These are phyloP conservation scores for Saccharomyces hybrid DNA, from an alignment of 1,139 yeast genomes.

Conservation along the genomic window DNA sequence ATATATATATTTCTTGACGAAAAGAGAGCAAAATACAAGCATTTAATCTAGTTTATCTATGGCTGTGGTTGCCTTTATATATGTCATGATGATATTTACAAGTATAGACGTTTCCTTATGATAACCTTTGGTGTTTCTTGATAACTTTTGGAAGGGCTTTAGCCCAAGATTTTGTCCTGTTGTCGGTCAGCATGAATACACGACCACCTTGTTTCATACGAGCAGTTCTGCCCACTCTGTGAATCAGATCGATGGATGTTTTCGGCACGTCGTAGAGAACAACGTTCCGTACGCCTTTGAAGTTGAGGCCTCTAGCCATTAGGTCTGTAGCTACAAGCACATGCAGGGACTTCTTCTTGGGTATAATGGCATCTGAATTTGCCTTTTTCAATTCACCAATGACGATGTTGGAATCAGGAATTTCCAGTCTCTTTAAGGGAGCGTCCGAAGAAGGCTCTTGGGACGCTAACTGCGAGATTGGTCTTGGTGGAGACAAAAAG, in stretches of 20 bases:
- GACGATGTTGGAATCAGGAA: slow-evolving; percentile 26
- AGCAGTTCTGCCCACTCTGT: slow-evolving; percentile 91
- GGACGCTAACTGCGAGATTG: slow-evolving; percentile 17
- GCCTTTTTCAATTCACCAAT: slow-evolving; percentile 7
- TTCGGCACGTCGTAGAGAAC: slow-evolving; percentile 79
- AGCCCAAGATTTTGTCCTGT: slow-evolving; percentile 63
- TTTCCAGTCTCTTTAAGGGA: slow-evolving; percentile 21
- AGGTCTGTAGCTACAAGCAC: slow-evolving; percentile 86
- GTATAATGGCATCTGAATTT: slow-evolving; percentile 27
- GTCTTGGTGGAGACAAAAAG: slow-evolving; percentile 52
- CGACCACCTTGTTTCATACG: slow-evolving; percentile 86
- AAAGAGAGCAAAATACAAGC: neutral
- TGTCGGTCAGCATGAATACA: slow-evolving; percentile 67
- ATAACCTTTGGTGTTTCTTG: slow-evolving; percentile 36
- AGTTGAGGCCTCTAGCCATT: slow-evolving; percentile 83
- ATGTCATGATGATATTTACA: neutral
- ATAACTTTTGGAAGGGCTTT: slow-evolving; percentile 72
- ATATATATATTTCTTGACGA: neutral
- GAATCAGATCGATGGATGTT: slow-evolving; percentile 78
- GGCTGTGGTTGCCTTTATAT: neutral
- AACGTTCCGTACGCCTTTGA: slow-evolving; percentile 73
- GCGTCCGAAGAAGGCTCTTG: slow-evolving; percentile 13
- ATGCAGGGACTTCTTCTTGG: slow-evolving; percentile 34
- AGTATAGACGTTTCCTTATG: slow-evolving; percentile 4
- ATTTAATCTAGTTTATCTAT: neutral